phyloP scores from a whole-genome alignment of 306 rosid species.

The Neltuma alba region DNA sequence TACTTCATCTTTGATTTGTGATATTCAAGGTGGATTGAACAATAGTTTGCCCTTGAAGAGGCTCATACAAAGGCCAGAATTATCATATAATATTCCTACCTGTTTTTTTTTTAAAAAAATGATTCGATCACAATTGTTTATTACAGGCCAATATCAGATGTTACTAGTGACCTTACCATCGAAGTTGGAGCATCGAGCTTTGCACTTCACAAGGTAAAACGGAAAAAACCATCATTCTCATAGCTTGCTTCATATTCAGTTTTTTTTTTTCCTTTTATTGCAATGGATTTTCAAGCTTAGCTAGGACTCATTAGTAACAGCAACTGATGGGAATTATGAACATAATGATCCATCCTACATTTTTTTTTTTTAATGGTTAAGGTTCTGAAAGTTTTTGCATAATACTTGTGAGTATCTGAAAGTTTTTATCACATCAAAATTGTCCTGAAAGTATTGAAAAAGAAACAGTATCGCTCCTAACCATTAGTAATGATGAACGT shows the following conservation, averaged over 20 bases:
- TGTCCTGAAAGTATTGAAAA: too few species aligned
- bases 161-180: constrained; percentile 83
- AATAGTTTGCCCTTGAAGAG: constrained; percentile 8
- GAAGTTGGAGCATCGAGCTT: constrained; percentile 91
- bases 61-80: constrained; percentile 36
- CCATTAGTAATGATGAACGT: too few species aligned
- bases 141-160: constrained; percentile 98
- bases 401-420: too few species aligned
- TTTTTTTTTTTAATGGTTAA: too few species aligned
- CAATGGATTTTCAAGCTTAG: neutral
- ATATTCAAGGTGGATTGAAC: constrained; percentile 33
- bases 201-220: constrained; percentile 89
- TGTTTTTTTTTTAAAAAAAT: too few species aligned
- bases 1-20: constrained; percentile 42
- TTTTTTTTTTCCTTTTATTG: neutral
- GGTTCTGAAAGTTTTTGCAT: too few species aligned
- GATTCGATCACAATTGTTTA: constrained; percentile 38
- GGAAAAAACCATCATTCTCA: constrained; percentile 12
- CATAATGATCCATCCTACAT: neutral
- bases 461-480: too few species aligned
- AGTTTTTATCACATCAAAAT: too few species aligned
- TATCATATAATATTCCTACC: too few species aligned
- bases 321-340: constrained; percentile 10
- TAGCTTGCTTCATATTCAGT: constrained; percentile 32
- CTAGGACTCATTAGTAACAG: neutral